Base-by-base conservation (phyloP, 139 green algal genomes). In the Ettlia oleoabundans region DNA sequence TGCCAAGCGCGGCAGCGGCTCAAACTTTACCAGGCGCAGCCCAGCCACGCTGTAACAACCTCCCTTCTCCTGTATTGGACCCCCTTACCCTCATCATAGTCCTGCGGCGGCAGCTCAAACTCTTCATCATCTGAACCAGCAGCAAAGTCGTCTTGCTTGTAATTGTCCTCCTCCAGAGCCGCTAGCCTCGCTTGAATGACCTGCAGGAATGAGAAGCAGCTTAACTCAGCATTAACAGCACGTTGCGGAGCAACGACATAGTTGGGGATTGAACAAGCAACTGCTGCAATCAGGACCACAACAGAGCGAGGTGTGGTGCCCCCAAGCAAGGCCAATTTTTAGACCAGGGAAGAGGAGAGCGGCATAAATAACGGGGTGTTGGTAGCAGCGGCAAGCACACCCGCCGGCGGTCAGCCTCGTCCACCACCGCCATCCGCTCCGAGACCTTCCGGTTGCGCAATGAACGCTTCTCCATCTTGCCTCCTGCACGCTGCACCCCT, bases 161-260 rank as follows among this genome's bases (percentile, higher is more conserved):
- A 88, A 55, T 92, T 87, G 87, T 97, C 93, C 4, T 90, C 89
- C 64, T 97, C 93, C 19, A 97, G 82, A 0, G 93, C 91, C 30
- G 93, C 93, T 3, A 97, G 85, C 24, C 93, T 87, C 15, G 52
- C 52, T 22, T 80, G 73, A 8, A 80, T 67, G 38, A 80, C 73
- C 73, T 80, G 73, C 51, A 26, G 42, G 10, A 58, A 58, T 58
- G 10, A 24, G 47, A 58, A 5, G 61, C 13, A 51, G 2, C 13
- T 58, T 58, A 52, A 33, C 22, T 35, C 33, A 51, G 13, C 9
- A n/a, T 5, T 5, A 26, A 70, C 28, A 33, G 40, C n/a, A 40
- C 22, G 51, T 58, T 58, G 21, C 24, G 37, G 52, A 42, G 38
- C 38, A 26, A 58, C 47, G 13, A 58, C 13, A 15, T 58, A 58